Evolutionary conservation across 2,329 filamentous ascomycete species (phyloP).

Genomic region (Fusarium fujikuroi): DNA sequence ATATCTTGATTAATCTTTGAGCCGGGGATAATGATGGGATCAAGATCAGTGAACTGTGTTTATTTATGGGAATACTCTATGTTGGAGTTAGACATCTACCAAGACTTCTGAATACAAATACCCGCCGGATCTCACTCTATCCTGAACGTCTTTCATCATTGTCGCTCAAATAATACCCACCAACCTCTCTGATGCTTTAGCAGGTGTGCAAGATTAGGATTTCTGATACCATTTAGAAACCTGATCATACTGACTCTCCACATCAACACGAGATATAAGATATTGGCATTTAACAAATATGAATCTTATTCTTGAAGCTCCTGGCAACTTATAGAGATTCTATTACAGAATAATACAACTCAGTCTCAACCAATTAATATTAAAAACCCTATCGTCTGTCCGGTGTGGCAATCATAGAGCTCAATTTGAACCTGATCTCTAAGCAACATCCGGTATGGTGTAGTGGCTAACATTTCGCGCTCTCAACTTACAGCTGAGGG

Average conservation of each 20-base stretch:
- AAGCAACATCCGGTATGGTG: constrained; percentile 46
- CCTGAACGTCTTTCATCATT: not conserved
- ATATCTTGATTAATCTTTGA: not conserved
- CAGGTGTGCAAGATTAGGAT: not conserved
- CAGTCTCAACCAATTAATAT: not conserved
- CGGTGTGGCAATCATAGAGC: rapidly evolving
- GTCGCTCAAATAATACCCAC: too few species aligned
- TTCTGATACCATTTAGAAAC: not conserved
- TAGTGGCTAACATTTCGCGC: constrained; percentile 51
- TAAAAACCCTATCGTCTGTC: not conserved
- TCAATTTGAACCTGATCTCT: rapidly evolving
- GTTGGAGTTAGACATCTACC: not conserved
- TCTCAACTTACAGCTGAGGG: constrained; percentile 39
- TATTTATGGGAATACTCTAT: not conserved
- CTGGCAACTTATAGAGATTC: not conserved
- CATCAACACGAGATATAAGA: not conserved
- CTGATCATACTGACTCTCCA: not conserved
- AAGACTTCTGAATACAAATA: constrained; percentile 13
- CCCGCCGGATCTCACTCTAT: not conserved
- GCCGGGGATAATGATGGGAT: not conserved
- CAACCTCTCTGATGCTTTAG: not conserved
- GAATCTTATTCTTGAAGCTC: not conserved
- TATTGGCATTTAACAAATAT: not conserved
- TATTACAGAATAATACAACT: not conserved
- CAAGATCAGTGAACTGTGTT: not conserved